Evolutionary conservation across 768 basidiomycete species (phyloP).

Genomic region (Lanmaoa pseudosensibilis): DNA sequence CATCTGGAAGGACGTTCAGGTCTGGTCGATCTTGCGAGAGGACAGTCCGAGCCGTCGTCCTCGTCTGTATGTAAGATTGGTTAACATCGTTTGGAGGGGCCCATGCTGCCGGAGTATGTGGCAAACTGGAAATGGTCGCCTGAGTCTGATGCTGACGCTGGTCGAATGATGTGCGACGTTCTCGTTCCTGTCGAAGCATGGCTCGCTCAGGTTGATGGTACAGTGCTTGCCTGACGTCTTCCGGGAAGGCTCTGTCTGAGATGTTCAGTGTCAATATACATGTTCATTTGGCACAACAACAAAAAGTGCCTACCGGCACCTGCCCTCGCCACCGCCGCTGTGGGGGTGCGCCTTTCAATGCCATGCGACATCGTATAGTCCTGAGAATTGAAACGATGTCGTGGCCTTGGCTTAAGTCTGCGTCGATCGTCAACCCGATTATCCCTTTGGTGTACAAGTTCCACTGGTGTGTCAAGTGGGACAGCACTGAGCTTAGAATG

Average conservation of each 20-base stretch:
- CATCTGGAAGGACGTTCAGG: background rate
- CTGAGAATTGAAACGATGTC: background rate
- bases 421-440: background rate
- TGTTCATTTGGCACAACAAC: background rate
- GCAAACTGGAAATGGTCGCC: background rate
- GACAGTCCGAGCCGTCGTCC: background rate
- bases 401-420: background rate
- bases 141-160: background rate
- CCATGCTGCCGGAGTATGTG: background rate
- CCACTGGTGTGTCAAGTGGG: background rate
- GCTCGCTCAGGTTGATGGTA: slow-evolving; percentile 1
- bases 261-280: background rate
- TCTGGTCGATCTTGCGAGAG: background rate
- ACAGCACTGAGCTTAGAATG: background rate
- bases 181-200: background rate
- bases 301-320: slow-evolving; percentile 8
- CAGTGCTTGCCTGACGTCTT: background rate
- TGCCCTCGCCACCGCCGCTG: background rate
- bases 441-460: background rate
- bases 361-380: background rate
- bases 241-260: slow-evolving; percentile 3
- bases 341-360: background rate
- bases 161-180: background rate
- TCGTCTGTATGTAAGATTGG: background rate
- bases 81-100: background rate